Conservation (phyloP, 1,284 basidiomycete species). For the Somion occarium region DNA sequence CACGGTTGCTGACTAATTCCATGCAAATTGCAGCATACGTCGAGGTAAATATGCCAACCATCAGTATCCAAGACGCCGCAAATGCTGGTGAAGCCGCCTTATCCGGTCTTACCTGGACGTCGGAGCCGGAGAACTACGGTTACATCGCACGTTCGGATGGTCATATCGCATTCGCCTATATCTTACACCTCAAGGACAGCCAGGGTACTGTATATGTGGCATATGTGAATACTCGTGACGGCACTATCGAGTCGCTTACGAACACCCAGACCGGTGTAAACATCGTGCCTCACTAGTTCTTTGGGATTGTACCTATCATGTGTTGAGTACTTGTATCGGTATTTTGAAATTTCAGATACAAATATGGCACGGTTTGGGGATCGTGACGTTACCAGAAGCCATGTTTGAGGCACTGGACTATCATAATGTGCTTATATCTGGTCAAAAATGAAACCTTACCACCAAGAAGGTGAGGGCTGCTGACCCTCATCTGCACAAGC, state of each 20-base stretch:
- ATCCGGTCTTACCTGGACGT: background rate
- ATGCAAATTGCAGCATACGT: conserved; percentile 1
- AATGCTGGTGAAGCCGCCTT: background rate
- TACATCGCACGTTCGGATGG: conserved; percentile 1
- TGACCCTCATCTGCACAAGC: too few relatives aligned
- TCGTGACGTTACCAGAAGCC: too few relatives aligned
- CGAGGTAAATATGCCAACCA: conserved; percentile 2
- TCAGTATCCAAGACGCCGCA: background rate
- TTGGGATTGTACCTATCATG: too few relatives aligned
- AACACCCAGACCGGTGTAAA: conserved; percentile 3
- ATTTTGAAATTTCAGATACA: too few relatives aligned
- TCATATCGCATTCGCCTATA: background rate
- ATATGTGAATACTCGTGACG: background rate
- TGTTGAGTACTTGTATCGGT: too few relatives aligned
- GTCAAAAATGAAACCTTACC: too few relatives aligned
- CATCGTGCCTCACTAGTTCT: conserved; percentile 1
- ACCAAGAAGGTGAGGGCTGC: too few relatives aligned
- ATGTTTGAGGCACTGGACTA: too few relatives aligned
- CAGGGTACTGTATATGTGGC: background rate
- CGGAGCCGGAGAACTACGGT: conserved; percentile 1
- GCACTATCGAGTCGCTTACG: background rate
- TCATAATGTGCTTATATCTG: too few relatives aligned
- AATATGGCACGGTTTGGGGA: too few relatives aligned
- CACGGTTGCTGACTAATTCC: background rate
- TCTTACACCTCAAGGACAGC: conserved; percentile 2